Percentiles rank a stretch among this genome's conserved stretches.
These are phyloP conservation scores for Fusarium sp. DNA, from an alignment of 2,329 filamentous ascomycete species.

Conservation along the genomic window DNA sequence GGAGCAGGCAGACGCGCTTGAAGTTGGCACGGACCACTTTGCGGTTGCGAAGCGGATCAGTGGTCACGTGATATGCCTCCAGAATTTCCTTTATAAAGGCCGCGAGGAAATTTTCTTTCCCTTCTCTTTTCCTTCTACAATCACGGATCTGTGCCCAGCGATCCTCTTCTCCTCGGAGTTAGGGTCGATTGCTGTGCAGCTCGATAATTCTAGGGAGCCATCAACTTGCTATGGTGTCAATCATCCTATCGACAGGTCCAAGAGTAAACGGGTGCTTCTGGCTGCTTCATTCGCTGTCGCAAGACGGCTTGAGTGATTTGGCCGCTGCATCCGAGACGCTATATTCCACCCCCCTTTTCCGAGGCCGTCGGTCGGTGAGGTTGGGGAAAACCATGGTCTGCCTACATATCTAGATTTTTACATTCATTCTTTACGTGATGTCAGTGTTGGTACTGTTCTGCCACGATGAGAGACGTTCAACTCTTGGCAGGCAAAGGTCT, in stretches of 20 bases:
- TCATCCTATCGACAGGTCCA: slow-evolving; percentile 95
- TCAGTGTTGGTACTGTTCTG: background rate
- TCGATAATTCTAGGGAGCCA: slow-evolving; percentile 88
- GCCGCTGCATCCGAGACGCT: slow-evolving; percentile 71
- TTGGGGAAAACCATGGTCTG: slow-evolving; percentile 88
- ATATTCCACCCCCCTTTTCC: slow-evolving; percentile 93
- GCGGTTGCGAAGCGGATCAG: slow-evolving; percentile 8
- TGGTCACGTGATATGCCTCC: slow-evolving; percentile 20
- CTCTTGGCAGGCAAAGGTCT: background rate
- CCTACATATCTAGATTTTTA: slow-evolving; percentile 66
- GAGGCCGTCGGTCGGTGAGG: slow-evolving; percentile 91
- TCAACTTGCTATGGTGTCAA: slow-evolving; percentile 80
- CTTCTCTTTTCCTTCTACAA: slow-evolving; percentile 52
- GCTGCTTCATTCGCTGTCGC: slow-evolving; percentile 75
- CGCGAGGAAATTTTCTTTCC: slow-evolving; percentile 48
- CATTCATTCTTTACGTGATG: background rate
- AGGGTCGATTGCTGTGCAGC: slow-evolving; percentile 85
- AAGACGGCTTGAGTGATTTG: slow-evolving; percentile 73
- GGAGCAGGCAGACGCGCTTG: slow-evolving; percentile 10
- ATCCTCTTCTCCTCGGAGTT: slow-evolving; percentile 71
- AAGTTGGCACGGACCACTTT: slow-evolving; percentile 36
- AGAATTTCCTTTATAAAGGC: slow-evolving; percentile 40
- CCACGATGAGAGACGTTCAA: background rate
- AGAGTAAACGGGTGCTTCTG: slow-evolving; percentile 76
- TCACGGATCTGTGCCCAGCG: slow-evolving; percentile 87